These are phyloP conservation scores for Eucalyptus pauciflora DNA, from an alignment of 345 rosid genomes.

Conservation along the genomic window DNA sequence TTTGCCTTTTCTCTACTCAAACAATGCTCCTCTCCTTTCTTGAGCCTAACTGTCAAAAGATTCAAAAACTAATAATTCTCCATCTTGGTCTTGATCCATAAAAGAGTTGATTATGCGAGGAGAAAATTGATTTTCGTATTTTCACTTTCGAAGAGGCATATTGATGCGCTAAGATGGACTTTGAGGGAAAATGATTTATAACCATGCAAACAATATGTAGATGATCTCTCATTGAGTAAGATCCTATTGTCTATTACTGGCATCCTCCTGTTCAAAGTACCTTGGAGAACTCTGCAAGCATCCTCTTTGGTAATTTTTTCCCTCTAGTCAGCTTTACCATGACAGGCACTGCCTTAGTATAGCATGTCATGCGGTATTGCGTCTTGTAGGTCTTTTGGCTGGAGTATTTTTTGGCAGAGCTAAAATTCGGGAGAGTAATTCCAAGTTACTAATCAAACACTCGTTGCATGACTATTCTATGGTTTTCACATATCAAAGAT, in stretches of 20 bases:
- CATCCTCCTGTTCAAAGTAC: constrained; percentile 70
- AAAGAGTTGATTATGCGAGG: background rate
- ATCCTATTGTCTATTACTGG: constrained; percentile 88
- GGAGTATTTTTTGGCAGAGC: constrained; percentile 88
- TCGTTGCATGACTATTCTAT: background rate
- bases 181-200: background rate
- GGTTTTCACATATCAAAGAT: background rate
- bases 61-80: background rate
- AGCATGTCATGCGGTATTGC: background rate
- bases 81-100: background rate
- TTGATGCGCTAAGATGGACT: background rate
- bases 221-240: constrained; percentile 35
- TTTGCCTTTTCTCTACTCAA: background rate
- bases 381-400: constrained; percentile 61
- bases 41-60: background rate
- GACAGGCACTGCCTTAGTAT: background rate
- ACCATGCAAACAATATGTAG: background rate
- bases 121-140: background rate
- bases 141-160: background rate
- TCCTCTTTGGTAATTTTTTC: constrained; percentile 60
- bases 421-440: constrained; percentile 51
- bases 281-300: constrained; percentile 90
- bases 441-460: background rate
- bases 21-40: background rate
- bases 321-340: background rate